These are phyloP conservation scores for Wallemia mellicola DNA, from an alignment of 1,284 basidiomycete genomes.

Conservation along the genomic window DNA sequence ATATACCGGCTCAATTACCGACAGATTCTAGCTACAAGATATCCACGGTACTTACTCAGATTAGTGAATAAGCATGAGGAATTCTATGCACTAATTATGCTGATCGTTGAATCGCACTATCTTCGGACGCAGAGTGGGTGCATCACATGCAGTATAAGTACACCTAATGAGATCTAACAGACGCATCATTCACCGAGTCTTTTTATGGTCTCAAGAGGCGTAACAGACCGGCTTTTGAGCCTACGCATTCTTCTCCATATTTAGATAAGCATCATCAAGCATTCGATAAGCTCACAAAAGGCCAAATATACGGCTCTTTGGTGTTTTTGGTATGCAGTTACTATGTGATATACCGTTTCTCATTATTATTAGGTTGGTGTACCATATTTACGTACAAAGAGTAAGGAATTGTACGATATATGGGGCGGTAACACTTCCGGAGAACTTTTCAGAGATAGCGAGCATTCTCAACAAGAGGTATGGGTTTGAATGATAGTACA, in stretches of 20 bases:
- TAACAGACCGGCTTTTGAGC: background rate
- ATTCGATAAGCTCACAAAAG: constrained; percentile 6
- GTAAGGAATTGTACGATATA: constrained; percentile 65
- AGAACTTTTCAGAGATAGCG: constrained; percentile 22
- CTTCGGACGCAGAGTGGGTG: constrained; percentile 41
- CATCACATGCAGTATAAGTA: constrained; percentile 8
- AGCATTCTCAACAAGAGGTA: background rate
- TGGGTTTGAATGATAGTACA: background rate
- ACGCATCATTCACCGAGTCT: constrained; percentile 67
- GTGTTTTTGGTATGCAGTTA: constrained; percentile 34
- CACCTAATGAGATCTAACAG: constrained; percentile 16
- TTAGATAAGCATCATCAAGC: background rate
- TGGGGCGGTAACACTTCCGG: constrained; percentile 47
- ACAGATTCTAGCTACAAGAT: constrained; percentile 77
- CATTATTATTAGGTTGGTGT: constrained; percentile 32
- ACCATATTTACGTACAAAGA: constrained; percentile 65
- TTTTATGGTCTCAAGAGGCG: constrained; percentile 69
- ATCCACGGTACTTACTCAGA: constrained; percentile 70
- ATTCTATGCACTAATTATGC: constrained; percentile 64
- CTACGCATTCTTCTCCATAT: constrained; percentile 5
- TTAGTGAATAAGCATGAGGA: constrained; percentile 89
- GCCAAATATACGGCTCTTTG: constrained; percentile 28
- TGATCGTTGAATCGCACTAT: constrained; percentile 70
- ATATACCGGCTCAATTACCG: constrained; percentile 3
- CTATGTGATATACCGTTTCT: background rate